These are phyloP conservation scores for Crithidia brevicula DNA, from an alignment of 208 protist genomes.

Conservation along the genomic window DNA sequence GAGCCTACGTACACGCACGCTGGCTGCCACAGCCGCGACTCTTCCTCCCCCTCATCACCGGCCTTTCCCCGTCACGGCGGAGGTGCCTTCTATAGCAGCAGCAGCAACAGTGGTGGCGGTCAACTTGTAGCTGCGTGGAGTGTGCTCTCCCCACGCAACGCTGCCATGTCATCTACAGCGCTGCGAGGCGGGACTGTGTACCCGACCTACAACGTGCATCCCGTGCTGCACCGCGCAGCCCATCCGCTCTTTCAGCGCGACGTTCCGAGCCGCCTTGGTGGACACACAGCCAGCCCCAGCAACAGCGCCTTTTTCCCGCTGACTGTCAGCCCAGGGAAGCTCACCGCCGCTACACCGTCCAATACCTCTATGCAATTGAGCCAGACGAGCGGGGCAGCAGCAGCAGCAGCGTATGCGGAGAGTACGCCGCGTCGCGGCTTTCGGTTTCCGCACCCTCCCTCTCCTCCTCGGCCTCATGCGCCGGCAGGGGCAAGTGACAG, in stretches of 20 bases:
- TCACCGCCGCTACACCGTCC: too few relatives aligned
- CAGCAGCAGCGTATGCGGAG: neutral
- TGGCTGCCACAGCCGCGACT: too few relatives aligned
- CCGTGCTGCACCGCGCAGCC: slow-evolving; percentile 12
- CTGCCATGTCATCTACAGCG: neutral
- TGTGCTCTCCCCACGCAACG: neutral
- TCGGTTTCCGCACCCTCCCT: neutral
- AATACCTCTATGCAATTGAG: too few relatives aligned
- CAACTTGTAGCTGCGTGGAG: neutral
- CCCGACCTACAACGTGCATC: slow-evolving; percentile 27
- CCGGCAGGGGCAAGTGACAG: too few relatives aligned
- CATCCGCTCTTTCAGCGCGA: slow-evolving; percentile 27
- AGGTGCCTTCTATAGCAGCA: too few relatives aligned
- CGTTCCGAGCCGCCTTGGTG: neutral
- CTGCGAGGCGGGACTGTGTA: neutral
- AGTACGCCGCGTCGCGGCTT: neutral
- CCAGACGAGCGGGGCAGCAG: neutral
- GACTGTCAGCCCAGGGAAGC: too few relatives aligned
- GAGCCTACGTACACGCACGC: too few relatives aligned
- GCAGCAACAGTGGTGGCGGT: too few relatives aligned
- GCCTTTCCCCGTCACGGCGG: too few relatives aligned
- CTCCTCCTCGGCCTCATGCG: too few relatives aligned
- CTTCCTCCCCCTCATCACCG: too few relatives aligned
- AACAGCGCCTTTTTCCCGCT: slow-evolving; percentile 1
- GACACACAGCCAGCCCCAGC: neutral